Percentiles rank a stretch among this genome's conserved stretches.
Evolutionary conservation across 2,329 filamentous ascomycete genomes (phyloP).

Genomic region (Lasiodiplodia gonubiensis): DNA sequence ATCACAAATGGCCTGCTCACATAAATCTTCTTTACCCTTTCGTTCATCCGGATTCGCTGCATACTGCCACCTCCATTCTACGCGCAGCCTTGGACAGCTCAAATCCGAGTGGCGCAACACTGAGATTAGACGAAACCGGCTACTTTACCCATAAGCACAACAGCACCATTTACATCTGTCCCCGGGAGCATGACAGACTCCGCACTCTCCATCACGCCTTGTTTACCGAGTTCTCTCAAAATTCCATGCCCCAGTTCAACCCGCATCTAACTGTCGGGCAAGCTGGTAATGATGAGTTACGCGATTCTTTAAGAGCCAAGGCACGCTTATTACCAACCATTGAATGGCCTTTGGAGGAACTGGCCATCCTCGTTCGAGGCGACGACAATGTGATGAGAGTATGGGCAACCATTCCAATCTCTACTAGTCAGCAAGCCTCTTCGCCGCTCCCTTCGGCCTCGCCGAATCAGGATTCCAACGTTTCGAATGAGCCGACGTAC

Average conservation of each 20-base stretch:
- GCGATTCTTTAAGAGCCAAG: slow-evolving; percentile 61
- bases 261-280: slow-evolving; percentile 68
- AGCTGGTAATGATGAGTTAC: slow-evolving; percentile 54
- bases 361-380: slow-evolving; percentile 61
- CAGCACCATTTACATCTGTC: slow-evolving; percentile 50
- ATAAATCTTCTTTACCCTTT: slow-evolving; percentile 72
- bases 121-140: slow-evolving; percentile 50
- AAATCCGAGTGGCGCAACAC: neutral
- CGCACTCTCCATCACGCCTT: slow-evolving; percentile 29
- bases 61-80: slow-evolving; percentile 51
- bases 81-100: slow-evolving; percentile 41
- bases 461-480: neutral
- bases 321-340: slow-evolving; percentile 55
- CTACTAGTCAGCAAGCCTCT: neutral
- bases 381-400: slow-evolving; percentile 57
- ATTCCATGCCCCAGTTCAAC: slow-evolving; percentile 39
- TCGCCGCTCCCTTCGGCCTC: neutral
- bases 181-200: slow-evolving; percentile 15
- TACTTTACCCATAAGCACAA: slow-evolving; percentile 58
- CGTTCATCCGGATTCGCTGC: slow-evolving; percentile 56
- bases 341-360: slow-evolving; percentile 55
- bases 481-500: slow-evolving; percentile 40
- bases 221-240: slow-evolving; percentile 43
- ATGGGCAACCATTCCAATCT: slow-evolving; percentile 58
- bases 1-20: slow-evolving; percentile 69